Percentiles rank a stretch among this genome's conserved stretches.
Conservation (phyloP, 2,329 filamentous ascomycete species). For the Ophiocordyceps robertsii region DNA sequence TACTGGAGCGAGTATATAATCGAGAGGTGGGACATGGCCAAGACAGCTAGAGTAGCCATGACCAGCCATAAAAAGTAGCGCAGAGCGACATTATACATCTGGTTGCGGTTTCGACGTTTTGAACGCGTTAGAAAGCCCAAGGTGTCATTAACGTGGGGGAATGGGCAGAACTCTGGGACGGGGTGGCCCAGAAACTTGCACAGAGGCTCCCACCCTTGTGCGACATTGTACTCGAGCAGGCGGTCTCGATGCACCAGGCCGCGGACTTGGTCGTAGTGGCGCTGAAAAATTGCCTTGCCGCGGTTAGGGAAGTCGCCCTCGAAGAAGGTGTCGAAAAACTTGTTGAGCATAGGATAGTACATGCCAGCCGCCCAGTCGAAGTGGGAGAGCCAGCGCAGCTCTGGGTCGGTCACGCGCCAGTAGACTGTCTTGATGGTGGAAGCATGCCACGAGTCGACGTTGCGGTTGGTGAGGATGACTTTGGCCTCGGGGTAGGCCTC, state of each 20-base stretch:
- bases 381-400: conserved; percentile 20
- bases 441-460: conserved; percentile 48
- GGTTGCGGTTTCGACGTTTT: too few species aligned
- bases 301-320: conserved; percentile 50
- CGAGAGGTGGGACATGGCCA: too few species aligned
- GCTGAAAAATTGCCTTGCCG: conserved; percentile 47
- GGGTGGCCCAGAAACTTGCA: conserved; percentile 19
- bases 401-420: conserved; percentile 52
- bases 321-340: conserved; percentile 36
- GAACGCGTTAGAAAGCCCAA: too few species aligned
- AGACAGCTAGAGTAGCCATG: too few species aligned
- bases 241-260: conserved; percentile 14
- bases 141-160: conserved; percentile 21
- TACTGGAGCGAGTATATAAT: too few species aligned
- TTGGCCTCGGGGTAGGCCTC: conserved; percentile 63
- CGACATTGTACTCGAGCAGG: conserved; percentile 20
- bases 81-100: too few species aligned
- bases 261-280: conserved; percentile 21
- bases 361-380: conserved; percentile 45
- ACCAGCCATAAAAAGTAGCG: too few species aligned
- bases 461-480: conserved; percentile 52
- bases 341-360: conserved; percentile 51
- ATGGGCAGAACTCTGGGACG: conserved; percentile 4
- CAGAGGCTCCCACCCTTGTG: conserved; percentile 23
- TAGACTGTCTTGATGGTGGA: conserved; percentile 54